These are phyloP conservation scores for Talaromyces rugulosus DNA, from an alignment of 2,329 filamentous ascomycete species.

Conservation along the genomic window DNA sequence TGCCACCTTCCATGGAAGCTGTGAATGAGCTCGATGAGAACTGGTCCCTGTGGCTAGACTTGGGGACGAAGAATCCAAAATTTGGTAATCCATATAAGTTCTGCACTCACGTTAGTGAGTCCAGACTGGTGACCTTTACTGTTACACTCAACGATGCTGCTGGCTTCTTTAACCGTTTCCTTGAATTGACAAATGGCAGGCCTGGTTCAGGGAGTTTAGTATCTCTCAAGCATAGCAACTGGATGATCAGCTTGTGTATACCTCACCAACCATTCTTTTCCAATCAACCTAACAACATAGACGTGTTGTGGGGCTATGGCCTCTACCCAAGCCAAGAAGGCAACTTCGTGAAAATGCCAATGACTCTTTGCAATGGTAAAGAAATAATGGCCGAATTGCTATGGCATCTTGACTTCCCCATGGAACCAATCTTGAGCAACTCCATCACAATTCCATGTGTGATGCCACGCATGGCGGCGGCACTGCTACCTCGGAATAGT, in stretches of 20 bases:
- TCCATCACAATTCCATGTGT: conserved; percentile 35
- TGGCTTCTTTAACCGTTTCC: background rate
- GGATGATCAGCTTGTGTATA: conserved; percentile 39
- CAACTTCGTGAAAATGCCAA: conserved; percentile 18
- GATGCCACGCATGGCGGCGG: conserved; percentile 38
- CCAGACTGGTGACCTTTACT: conserved; percentile 40
- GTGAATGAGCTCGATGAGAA: background rate
- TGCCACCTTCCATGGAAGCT: background rate
- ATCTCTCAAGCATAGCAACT: conserved; percentile 36
- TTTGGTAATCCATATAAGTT: conserved; percentile 42
- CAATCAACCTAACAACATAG: conserved; percentile 23
- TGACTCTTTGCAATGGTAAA: conserved; percentile 37
- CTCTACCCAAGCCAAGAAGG: background rate
- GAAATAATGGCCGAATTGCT: conserved; percentile 40
- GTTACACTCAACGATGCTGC: conserved; percentile 30
- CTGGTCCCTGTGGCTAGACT: background rate
- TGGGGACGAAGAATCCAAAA: conserved; percentile 20
- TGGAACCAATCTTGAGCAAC: conserved; percentile 22
- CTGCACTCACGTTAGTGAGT: conserved; percentile 31
- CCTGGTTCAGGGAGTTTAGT: conserved; percentile 28
- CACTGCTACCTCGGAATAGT: conserved; percentile 31
- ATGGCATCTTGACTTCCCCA: conserved; percentile 34
- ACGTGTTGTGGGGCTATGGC: background rate
- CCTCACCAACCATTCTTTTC: conserved; percentile 42
- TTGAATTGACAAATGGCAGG: background rate